Evolutionary conservation across 805 yeast species (phyloP), one percentile per base, ranked within the genome.

Genomic region (Priceomyces medius): DNA sequence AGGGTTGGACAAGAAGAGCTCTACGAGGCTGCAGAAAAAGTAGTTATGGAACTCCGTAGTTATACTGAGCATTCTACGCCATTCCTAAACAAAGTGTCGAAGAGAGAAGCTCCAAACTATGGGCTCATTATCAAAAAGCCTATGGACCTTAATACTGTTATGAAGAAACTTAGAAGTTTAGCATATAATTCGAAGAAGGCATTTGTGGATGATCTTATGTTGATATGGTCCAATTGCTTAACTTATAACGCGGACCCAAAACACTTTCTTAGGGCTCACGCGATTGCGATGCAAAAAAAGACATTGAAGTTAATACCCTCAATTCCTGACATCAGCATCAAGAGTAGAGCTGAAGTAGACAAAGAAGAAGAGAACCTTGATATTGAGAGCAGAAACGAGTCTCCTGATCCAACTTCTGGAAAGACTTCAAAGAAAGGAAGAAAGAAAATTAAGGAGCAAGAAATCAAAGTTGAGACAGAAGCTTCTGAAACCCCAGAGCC

Each of bases 51-150:
- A 54, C 68, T 93, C 23, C 76, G 99, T 56, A 87, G 91, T 5
- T 88, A 85, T 51, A 91, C 99, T 0, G 97, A 93, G 56, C 98
- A 93, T 63, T 89, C 97, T 0, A 89, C 97, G 1, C 96, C 98
- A 0, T 93, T 93, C 56, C 71, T 93, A 50, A 93, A 90, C 64
- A 87, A 88, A 57, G 99, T 93, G n/a, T 88, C 93, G 44, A 93
- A 93, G 59, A 76, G 99, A 42, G 99, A 93, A 55, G 99, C 99
- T 0, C 99, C 99, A 6, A 93, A 93, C 58, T 93, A 93, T 63
- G 88, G 88, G 49, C 83, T 84, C 42, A 75, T 93, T 31, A 91
- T 93, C 54, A 90, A 88, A 53, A 80, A 79, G 43, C 98, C 99
- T 17, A 93, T 93, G 99, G 99, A 93, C 58, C 71, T 93, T 50